Evolutionary conservation across 2,329 filamentous ascomycete species (phyloP).

Genomic region (Chaetomium strumarium): DNA sequence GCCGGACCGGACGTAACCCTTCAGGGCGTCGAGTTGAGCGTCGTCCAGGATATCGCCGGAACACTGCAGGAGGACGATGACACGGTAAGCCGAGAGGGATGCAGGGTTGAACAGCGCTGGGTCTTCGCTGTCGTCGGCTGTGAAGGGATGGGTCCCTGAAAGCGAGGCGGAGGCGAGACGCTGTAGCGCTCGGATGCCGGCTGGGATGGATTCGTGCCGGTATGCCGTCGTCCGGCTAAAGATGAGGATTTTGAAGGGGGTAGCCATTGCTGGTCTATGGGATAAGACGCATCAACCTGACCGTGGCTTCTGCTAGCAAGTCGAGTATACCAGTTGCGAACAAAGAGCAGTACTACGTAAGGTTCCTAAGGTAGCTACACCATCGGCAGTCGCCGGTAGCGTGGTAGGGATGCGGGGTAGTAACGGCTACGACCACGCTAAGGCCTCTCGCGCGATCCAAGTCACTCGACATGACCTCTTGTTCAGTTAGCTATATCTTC

Average conservation of each 20-base stretch:
- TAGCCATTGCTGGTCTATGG: background rate
- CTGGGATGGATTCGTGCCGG: constrained; percentile 36
- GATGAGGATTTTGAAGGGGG: constrained; percentile 31
- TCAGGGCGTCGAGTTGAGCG: constrained; percentile 31
- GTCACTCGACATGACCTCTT: no score
- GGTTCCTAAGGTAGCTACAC: no score
- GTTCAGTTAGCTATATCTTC: no score
- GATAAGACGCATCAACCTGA: background rate
- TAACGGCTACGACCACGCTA: no score
- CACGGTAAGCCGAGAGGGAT: constrained; percentile 30
- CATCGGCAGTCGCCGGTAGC: no score
- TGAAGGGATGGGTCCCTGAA: constrained; percentile 23
- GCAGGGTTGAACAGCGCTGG: constrained; percentile 28
- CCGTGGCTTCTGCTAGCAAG: no score
- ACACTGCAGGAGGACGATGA: constrained; percentile 35
- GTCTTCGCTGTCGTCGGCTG: constrained; percentile 34
- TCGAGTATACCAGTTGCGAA: no score
- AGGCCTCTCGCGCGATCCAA: no score
- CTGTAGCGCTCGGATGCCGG: constrained; percentile 31
- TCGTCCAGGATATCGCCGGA: constrained; percentile 34
- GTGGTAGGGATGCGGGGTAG: no score
- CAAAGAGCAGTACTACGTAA: no score
- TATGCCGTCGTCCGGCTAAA: constrained; percentile 36
- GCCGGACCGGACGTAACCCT: constrained; percentile 30
- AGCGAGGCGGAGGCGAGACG: constrained; percentile 26